phyloP scores from a whole-genome alignment of 306 rosid genomes.

The Pyrus bretschneideri region DNA sequence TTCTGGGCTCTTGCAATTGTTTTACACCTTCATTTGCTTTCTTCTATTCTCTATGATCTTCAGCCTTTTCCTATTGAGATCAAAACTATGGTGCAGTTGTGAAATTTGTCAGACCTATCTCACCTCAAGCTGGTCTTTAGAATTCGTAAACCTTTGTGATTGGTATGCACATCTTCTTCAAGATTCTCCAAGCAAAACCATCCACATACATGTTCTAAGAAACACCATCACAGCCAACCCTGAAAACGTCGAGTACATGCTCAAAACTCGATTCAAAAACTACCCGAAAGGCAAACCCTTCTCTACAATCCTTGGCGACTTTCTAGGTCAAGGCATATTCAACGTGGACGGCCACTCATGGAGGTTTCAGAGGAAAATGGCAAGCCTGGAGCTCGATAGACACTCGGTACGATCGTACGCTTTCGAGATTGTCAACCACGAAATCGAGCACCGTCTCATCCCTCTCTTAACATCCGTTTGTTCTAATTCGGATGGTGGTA shows the following conservation, averaged over 20 bases:
- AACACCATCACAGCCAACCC: slow-evolving; percentile 76
- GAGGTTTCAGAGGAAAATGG: slow-evolving; percentile 67
- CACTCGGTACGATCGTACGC: slow-evolving; percentile 47
- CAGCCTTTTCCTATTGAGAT: background rate
- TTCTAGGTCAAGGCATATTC: slow-evolving; percentile 74
- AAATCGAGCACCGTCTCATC: slow-evolving; percentile 47
- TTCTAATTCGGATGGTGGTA: background rate
- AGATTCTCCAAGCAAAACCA: slow-evolving; percentile 51
- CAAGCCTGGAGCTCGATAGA: slow-evolving; percentile 43
- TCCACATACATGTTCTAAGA: slow-evolving; percentile 58
- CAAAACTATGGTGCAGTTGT: slow-evolving; percentile 42
- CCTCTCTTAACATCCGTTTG: slow-evolving; percentile 34
- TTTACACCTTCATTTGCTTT: slow-evolving; percentile 1
- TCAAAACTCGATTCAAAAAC: slow-evolving; percentile 58
- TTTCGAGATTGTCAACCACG: slow-evolving; percentile 49
- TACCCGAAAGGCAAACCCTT: slow-evolving; percentile 73
- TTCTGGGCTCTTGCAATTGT: slow-evolving; percentile 16
- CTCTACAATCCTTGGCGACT: slow-evolving; percentile 60
- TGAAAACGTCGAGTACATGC: slow-evolving; percentile 66
- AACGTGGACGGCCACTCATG: slow-evolving; percentile 75
- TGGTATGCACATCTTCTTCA: slow-evolving; percentile 66
- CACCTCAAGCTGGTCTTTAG: slow-evolving; percentile 49
- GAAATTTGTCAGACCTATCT: slow-evolving; percentile 52
- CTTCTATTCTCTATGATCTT: slow-evolving; percentile 1
- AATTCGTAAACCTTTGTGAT: slow-evolving; percentile 61